phyloP scores from a whole-genome alignment of 306 rosid species.

The Fragaria ananassa region DNA sequence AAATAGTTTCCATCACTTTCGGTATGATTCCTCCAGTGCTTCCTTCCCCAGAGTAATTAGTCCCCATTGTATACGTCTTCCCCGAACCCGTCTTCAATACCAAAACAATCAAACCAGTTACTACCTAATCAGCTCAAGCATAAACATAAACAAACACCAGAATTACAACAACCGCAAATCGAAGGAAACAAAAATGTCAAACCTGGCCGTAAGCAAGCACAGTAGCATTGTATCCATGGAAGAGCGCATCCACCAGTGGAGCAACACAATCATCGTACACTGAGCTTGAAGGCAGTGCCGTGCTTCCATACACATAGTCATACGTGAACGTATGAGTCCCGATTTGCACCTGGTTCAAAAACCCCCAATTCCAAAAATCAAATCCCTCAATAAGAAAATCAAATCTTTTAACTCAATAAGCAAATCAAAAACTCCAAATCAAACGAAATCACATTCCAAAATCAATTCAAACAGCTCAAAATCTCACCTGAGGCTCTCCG shows the following conservation, averaged over 20 bases:
- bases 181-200: slow-evolving; percentile 10
- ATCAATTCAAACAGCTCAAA: background rate
- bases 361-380: background rate
- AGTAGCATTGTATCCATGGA: slow-evolving; percentile 88
- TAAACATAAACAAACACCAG: background rate
- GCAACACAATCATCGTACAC: slow-evolving; percentile 79
- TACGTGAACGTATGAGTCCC: slow-evolving; percentile 85
- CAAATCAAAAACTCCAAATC: background rate
- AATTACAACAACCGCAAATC: background rate
- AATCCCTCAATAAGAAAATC: background rate
- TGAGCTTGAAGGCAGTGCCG: slow-evolving; percentile 41
- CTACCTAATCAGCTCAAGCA: background rate
- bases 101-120: slow-evolving; percentile 9
- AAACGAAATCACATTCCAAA: background rate
- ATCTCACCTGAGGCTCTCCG: slow-evolving; percentile 79
- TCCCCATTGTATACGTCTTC: slow-evolving; percentile 64
- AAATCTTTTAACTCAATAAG: background rate
- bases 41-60: slow-evolving; percentile 67
- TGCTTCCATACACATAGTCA: slow-evolving; percentile 69
- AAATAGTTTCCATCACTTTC: slow-evolving; percentile 65
- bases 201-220: slow-evolving; percentile 99
- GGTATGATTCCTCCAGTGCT: slow-evolving; percentile 68
- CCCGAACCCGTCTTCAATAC: slow-evolving; percentile 86
- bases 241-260: slow-evolving; percentile 81
- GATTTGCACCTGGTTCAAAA: slow-evolving; percentile 60